Evolutionary conservation across 805 yeast species (phyloP), one percentile per base, ranked within the genome.

Genomic region (Candida coleopterorum): DNA sequence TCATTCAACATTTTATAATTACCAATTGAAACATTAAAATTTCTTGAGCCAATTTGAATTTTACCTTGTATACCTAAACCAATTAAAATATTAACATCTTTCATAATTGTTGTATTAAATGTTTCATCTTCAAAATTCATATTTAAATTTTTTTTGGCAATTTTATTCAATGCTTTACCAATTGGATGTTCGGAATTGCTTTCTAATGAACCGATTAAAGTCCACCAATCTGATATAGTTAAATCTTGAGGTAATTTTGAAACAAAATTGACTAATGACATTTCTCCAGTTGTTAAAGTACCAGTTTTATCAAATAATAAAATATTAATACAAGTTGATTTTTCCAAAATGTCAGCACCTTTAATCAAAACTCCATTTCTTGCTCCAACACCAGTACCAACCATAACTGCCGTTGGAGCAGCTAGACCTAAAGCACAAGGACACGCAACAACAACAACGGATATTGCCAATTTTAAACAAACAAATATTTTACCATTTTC

Each of bases 371-470:
- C 83, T 14, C 98, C 97, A 56, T 86, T 70, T 10, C 75, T 59
- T 0, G 98, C 97, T 27, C 96, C 97, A 16, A 87, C 82, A 27
- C 98, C 98, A 2, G 97, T 90, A 7, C 97, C 98, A 2, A 93
- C 98, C 97, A 94, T 93, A 9, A 93, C 86, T 0, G 97, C 97
- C 2, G 98, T 94, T 1, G 99, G 99, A 0, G 97, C 95, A 3
- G 97, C 97, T 34, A 93, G 69, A 3, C 98, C 99, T 17, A 93
- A 63, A 0, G 98, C 97, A 71, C 98, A 93, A 0, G 99, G 99
- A 60, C 99, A 93, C 2, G 98, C 98, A 34, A 93, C 97, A 9
- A 93, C 96, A 45, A 94, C 76, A 4, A 93, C 98, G 6, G 95
- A 80, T 18, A 93, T 90, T 5, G 95, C 81, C 31, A 89, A 72